Evolutionary conservation across 1,284 basidiomycete species (phyloP).

Genomic region (Malassezia furfur): DNA sequence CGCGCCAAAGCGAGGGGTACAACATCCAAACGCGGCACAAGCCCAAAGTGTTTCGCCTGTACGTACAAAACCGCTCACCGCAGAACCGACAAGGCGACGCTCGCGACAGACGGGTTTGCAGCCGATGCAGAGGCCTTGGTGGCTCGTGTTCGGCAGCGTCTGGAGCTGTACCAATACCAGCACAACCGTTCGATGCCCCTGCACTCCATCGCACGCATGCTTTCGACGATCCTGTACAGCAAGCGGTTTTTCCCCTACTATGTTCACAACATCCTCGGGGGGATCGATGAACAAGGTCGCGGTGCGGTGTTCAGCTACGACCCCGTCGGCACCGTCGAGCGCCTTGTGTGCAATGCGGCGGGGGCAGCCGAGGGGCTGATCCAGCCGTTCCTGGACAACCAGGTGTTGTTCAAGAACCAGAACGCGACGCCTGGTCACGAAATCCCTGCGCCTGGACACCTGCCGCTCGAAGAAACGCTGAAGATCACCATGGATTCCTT

Average conservation of each 20-base stretch:
- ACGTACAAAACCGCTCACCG: slow-evolving; percentile 2
- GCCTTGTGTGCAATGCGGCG: slow-evolving; percentile 44
- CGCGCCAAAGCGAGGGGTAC: slow-evolving; percentile 43
- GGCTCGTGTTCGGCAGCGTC: slow-evolving; percentile 30
- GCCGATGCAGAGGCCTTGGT: slow-evolving; percentile 47
- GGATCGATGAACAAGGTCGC: slow-evolving; percentile 44
- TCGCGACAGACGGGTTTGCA: slow-evolving; percentile 44
- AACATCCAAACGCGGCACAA: slow-evolving; percentile 48
- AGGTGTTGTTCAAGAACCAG: slow-evolving; percentile 48
- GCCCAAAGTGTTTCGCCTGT: slow-evolving; percentile 46
- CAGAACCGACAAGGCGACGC: slow-evolving; percentile 39
- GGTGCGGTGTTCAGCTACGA: slow-evolving; percentile 47
- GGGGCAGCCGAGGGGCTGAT: slow-evolving; percentile 44
- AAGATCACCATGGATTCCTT: slow-evolving; percentile 44
- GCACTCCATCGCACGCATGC: slow-evolving; percentile 43
- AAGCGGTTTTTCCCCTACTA: slow-evolving; percentile 49
- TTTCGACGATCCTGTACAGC: slow-evolving; percentile 44
- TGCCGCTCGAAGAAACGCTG: slow-evolving; percentile 33
- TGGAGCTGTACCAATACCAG: slow-evolving; percentile 44
- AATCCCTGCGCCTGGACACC: slow-evolving; percentile 38
- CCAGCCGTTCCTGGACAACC: slow-evolving; percentile 47
- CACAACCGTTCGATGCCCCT: slow-evolving; percentile 45
- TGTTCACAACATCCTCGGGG: slow-evolving; percentile 48
- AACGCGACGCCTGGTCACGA: slow-evolving; percentile 26
- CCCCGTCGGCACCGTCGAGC: slow-evolving; percentile 46